phyloP scores from a whole-genome alignment of 2,329 filamentous ascomycete species.

The Orbilia brochopaga region DNA sequence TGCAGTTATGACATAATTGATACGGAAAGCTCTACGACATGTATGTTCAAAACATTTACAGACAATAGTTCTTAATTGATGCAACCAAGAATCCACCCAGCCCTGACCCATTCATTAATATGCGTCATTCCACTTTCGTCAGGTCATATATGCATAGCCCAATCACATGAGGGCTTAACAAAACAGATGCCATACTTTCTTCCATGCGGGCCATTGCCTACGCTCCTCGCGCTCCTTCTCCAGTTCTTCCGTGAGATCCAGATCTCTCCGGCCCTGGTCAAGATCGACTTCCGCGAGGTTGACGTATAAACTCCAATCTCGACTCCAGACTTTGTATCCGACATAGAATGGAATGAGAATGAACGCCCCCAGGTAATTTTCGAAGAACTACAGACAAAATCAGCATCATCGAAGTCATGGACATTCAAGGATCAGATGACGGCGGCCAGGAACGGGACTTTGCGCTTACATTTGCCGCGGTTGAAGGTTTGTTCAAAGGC shows the following conservation, averaged over 20 bases:
- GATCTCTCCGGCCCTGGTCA: conserved; percentile 64
- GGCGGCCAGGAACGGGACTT: neutral
- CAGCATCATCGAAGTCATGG: conserved; percentile 55
- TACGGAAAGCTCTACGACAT: no score
- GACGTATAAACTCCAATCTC: conserved; percentile 65
- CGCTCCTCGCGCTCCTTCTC: conserved; percentile 38
- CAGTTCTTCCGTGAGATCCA: conserved; percentile 23
- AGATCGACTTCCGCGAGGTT: conserved; percentile 67
- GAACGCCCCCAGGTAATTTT: conserved; percentile 63
- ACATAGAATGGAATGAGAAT: conserved; percentile 65
- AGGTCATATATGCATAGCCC: neutral
- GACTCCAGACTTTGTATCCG: conserved; percentile 67
- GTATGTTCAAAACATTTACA: no score
- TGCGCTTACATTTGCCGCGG: conserved; percentile 37
- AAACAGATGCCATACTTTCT: conserved; percentile 36
- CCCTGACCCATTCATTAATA: no score
- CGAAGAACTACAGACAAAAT: conserved; percentile 61
- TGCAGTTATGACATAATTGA: no score
- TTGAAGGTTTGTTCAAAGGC: conserved; percentile 27
- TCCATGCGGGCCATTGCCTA: conserved; percentile 27
- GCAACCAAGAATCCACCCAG: no score
- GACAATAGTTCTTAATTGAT: no score
- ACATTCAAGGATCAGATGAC: no score
- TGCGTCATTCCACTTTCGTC: no score
- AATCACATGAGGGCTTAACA: conserved; percentile 12